These are phyloP conservation scores for Emericellopsis cladophorae DNA, from an alignment of 2,329 filamentous ascomycete species.

Conservation along the genomic window DNA sequence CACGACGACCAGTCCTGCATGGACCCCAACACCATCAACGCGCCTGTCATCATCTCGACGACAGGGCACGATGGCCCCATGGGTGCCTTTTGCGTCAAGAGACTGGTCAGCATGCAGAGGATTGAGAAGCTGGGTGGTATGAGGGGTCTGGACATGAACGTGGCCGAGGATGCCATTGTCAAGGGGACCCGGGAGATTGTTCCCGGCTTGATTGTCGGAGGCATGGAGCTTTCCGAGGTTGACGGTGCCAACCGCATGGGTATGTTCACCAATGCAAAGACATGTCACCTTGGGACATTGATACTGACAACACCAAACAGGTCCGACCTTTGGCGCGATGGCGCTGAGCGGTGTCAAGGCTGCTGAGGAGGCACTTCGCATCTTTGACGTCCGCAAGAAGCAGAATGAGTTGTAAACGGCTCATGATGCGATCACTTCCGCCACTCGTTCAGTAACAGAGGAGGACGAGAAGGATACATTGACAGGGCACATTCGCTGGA, in stretches of 20 bases:
- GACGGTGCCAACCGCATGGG: slow-evolving; percentile 90
- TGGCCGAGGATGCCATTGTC: slow-evolving; percentile 85
- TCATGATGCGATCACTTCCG: too few species aligned
- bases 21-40: slow-evolving; percentile 96
- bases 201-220: slow-evolving; percentile 81
- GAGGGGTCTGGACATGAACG: slow-evolving; percentile 87
- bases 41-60: slow-evolving; percentile 75
- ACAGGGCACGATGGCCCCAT: slow-evolving; percentile 88
- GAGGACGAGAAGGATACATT: too few species aligned
- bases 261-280: slow-evolving; percentile 25
- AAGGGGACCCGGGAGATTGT: slow-evolving; percentile 82
- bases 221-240: slow-evolving; percentile 86
- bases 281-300: slow-evolving; percentile 19
- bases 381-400: slow-evolving; percentile 66
- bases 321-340: slow-evolving; percentile 82
- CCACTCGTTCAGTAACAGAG: too few species aligned
- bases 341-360: slow-evolving; percentile 79
- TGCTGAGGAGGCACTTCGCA: slow-evolving; percentile 69
- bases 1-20: slow-evolving; percentile 89
- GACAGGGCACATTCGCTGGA: too few species aligned
- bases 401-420: slow-evolving; percentile 50
- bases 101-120: slow-evolving; percentile 76
- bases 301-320: slow-evolving; percentile 9
- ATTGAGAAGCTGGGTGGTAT: slow-evolving; percentile 80
- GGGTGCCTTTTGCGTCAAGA: slow-evolving; percentile 83